Percentiles rank a stretch among this genome's conserved stretches.
phyloP scores from a whole-genome alignment of 495 filamentous ascomycete genomes.

The Penicillium simplicissimum region DNA sequence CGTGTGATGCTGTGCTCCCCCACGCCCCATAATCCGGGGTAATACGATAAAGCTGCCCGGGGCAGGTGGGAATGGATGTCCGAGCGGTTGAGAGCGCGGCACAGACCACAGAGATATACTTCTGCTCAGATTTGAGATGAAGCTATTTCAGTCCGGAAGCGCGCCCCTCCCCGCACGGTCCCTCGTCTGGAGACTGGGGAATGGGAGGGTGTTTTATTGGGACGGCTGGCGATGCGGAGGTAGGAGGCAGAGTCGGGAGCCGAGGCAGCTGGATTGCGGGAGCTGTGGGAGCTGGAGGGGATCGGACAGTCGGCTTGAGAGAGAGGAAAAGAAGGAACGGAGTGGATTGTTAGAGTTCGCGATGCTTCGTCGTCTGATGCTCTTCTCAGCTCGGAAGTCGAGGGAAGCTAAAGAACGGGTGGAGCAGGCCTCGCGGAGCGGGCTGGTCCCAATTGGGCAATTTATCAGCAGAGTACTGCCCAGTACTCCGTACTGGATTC shows the following conservation, averaged over 20 bases:
- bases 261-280: too few species aligned
- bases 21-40: constrained; percentile 5
- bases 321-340: neutral
- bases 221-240: constrained; percentile 4
- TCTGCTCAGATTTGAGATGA: neutral
- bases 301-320: neutral
- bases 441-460: constrained; percentile 1
- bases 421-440: constrained; percentile 1
- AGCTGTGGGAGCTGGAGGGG: neutral
- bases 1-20: constrained; percentile 1
- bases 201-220: neutral
- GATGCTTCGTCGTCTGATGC: neutral
- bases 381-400: neutral
- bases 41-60: constrained; percentile 1
- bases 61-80: neutral
- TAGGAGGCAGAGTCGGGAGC: constrained; percentile 5
- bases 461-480: constrained; percentile 4
- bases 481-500: too few species aligned
- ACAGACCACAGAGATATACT: neutral
- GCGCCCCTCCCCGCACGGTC: constrained; percentile 18
- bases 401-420: neutral
- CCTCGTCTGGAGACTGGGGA: constrained; percentile 5
- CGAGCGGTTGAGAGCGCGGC: neutral
- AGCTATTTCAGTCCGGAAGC: neutral
- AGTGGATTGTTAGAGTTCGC: neutral